phyloP scores from a whole-genome alignment of 1,284 basidiomycete genomes.

The Phlebopus sp. region DNA sequence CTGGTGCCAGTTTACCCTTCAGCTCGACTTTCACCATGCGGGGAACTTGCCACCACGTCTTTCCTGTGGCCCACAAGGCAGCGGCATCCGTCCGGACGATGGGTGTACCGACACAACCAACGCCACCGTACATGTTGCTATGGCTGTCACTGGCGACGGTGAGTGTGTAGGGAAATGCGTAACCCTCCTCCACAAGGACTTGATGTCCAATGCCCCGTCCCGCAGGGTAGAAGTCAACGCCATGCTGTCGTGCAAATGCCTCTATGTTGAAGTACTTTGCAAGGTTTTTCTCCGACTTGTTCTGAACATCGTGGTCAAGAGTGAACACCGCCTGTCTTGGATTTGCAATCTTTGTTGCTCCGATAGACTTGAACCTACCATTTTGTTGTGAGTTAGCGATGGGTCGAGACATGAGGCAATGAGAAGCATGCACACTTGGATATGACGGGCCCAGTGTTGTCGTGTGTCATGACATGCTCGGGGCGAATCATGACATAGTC shows the following conservation, averaged over 20 bases:
- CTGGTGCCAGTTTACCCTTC: conserved; percentile 76
- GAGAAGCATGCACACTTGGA: conserved; percentile 65
- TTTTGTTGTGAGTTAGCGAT: conserved; percentile 6
- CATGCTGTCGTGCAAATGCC: conserved; percentile 83
- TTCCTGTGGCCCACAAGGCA: conserved; percentile 97
- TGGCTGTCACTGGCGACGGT: conserved; percentile 97
- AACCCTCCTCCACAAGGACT: conserved; percentile 93
- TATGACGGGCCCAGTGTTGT: conserved; percentile 98
- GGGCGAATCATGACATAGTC: conserved; percentile 99
- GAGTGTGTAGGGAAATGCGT: conserved; percentile 91
- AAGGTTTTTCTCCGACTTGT: conserved; percentile 91
- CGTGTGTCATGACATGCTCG: conserved; percentile 96
- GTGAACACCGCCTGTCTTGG: conserved; percentile 91
- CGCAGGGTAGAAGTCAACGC: conserved; percentile 95
- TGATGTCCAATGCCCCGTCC: conserved; percentile 99
- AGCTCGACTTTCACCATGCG: conserved; percentile 96
- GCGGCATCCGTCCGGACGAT: conserved; percentile 93
- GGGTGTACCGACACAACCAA: conserved; percentile 95
- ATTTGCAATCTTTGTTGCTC: conserved; percentile 84
- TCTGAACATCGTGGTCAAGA: conserved; percentile 98
- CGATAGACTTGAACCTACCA: conserved; percentile 89
- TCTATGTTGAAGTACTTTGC: conserved; percentile 94
- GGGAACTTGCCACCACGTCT: conserved; percentile 99
- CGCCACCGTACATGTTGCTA: conserved; percentile 98
- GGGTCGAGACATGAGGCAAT: background rate